Base-by-base conservation (phyloP, 306 rosid genomes). In the Pachyrhizus erosus region DNA sequence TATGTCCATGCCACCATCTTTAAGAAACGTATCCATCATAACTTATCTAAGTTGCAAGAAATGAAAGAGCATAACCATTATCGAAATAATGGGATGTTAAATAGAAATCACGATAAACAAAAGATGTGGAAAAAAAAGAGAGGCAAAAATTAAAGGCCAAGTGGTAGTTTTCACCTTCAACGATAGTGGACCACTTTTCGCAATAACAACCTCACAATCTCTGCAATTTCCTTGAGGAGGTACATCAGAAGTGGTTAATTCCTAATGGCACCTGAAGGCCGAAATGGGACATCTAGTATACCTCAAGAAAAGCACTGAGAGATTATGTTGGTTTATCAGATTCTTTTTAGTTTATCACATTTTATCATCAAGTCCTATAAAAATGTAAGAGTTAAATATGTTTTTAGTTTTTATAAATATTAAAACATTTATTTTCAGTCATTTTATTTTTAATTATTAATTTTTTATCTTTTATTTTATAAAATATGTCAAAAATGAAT, bases 211-310 rank as follows among this genome's bases (percentile, higher is more conserved):
- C 46, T 61, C 75, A 72, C 64, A 33, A 43, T 60, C 84, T 15
- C 39, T 73, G 57, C 75, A 49, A 57, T 58, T 70, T 51, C 80
- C 73, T 81, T 17, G 40, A 80, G 45, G 23, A 62, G 67, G 58
- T 34, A 64, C 84, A 81, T 73, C 46, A 39, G 18, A 64, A 27
- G 57, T 74, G 85, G 70, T 42, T 67, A 18, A 66, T 67, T 42
- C 81, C 81, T 75, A 75, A 27, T 49, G 80, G 80, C 75, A 12
- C 61, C 39, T 37, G 58, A 48, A 64, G 66, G 5, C 31, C 13
- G 0, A 31, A 34, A 48, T 62, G 67, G 73, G 46, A 55, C 67
- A 42, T 37, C 26, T 42, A 70, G 48, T 70, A 42, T 20, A 18
- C 78, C 70, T 55, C 70, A 79, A 37, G 17, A 26, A 64, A 79